Conservation (phyloP, 441 rosid genomes). For the Bruguiera hainesii region DNA sequence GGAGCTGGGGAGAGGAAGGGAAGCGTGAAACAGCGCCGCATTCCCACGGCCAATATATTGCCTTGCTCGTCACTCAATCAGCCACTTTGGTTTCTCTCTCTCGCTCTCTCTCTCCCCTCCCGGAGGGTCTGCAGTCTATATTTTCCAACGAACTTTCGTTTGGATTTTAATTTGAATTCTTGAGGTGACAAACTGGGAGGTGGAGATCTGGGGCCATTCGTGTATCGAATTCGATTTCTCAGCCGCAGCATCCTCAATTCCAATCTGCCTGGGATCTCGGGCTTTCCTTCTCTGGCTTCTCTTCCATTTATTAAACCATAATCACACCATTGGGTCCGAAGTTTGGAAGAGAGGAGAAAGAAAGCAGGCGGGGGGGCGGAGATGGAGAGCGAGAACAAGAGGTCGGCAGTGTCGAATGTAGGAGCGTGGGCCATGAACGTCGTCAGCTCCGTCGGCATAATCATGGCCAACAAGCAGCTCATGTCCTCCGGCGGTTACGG, state of each 20-base stretch:
- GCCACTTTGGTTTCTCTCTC: too few relatives aligned
- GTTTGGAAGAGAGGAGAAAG: not conserved
- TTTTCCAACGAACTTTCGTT: too few relatives aligned
- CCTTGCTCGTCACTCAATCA: too few relatives aligned
- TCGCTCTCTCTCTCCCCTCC: too few relatives aligned
- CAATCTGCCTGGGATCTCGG: not conserved
- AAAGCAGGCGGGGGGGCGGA: not conserved
- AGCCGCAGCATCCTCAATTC: too few relatives aligned
- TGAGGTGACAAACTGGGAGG: conserved; percentile 1
- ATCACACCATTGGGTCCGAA: not conserved
- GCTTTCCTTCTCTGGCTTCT: not conserved
- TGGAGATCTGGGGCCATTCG: conserved; percentile 1
- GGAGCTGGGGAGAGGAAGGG: too few relatives aligned
- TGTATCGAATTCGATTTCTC: not conserved
- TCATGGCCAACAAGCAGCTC: conserved; percentile 90
- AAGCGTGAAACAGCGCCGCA: too few relatives aligned
- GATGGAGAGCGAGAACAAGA: conserved; percentile 55
- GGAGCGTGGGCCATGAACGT: conserved; percentile 94
- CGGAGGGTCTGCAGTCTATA: too few relatives aligned
- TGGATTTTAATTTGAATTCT: too few relatives aligned
- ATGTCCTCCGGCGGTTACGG: conserved; percentile 74
- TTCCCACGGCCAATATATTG: too few relatives aligned
- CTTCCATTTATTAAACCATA: not conserved
- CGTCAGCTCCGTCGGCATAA: conserved; percentile 79
- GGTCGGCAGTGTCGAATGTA: conserved; percentile 59